Evolutionary conservation across 202 grass and related monocot genomes (phyloP).

Genomic region (Zizania palustris): DNA sequence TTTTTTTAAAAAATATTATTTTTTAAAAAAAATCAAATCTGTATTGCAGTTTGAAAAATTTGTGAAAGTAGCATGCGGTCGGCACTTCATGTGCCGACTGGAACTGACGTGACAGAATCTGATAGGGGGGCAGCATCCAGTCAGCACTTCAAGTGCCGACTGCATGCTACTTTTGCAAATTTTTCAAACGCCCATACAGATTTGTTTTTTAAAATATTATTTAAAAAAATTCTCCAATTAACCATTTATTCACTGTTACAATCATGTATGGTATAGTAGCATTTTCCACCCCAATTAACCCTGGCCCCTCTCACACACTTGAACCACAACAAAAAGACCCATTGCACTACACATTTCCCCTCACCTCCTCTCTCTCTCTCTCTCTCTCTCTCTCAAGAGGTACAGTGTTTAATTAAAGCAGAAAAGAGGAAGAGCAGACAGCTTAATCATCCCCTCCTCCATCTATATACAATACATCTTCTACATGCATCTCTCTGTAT

Average conservation of each 20-base stretch:
- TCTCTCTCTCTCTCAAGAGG: background rate
- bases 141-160: too few species aligned
- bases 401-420: conserved; percentile 1
- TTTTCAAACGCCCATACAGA: too few species aligned
- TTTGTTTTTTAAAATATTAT: too few species aligned
- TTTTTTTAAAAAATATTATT: too few species aligned
- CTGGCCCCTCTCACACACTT: conserved; percentile 2
- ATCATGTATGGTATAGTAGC: conserved; percentile 4
- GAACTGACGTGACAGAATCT: too few species aligned
- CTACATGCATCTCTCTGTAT: background rate
- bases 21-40: too few species aligned
- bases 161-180: too few species aligned
- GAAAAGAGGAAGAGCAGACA: background rate
- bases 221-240: too few species aligned
- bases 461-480: background rate
- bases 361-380: conserved; percentile 14
- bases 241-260: conserved; percentile 38
- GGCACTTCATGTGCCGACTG: too few species aligned
- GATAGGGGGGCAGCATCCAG: too few species aligned
- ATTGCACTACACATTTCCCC: background rate
- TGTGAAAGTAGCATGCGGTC: too few species aligned
- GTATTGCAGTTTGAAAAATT: too few species aligned
- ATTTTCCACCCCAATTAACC: conserved; percentile 41
- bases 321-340: conserved; percentile 40
- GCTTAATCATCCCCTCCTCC: conserved; percentile 5